Base-by-base conservation (phyloP, 768 basidiomycete species). In the Trametes cinnabarina region DNA sequence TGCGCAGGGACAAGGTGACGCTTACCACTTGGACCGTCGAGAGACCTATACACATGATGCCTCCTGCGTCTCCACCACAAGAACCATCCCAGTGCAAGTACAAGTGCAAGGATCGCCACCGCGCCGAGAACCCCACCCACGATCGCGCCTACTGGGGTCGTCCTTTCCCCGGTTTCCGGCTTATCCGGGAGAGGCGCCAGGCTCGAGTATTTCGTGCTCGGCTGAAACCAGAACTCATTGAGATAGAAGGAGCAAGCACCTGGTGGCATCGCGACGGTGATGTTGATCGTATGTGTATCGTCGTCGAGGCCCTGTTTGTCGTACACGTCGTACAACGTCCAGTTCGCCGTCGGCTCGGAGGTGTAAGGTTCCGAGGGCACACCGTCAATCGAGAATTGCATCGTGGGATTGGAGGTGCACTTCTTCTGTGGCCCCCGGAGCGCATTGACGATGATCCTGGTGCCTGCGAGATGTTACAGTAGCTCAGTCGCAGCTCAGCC, bases 91-190 rank as follows among this genome's bases (percentile, higher is more conserved):
- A 47, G 15, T n/a, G 9, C 43, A 7, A 55, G 28, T 14, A 3
- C 53, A 11, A 49, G 25, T 1, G 28, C 54, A 4, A 54, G 30
- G 3, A 58, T 22, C 10, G 28, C 43, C 22, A 59, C 6, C 19
- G 57, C 57, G 12, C 52, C 62, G 37, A 59, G 26, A 17, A 56
- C 49, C 5, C 62, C 62, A 4, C 62, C 62, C 12, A 55, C 57
- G 14, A 63, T 59, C 37, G 62, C 62, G 8, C 54, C 57, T 23
- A 46, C 57, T 30, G 8, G 30, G 43, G 28, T 25, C 9, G 20
- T 25, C 10, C 14, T 12, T 26, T 20, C 40, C 25, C 12, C 22
- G 20, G 32, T 28, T 8, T 46, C 43, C 34, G 47, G 14, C 8
- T 32, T 47, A 6, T 34, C 9, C 22, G 53, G 53, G 32, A 44